phyloP scores from a whole-genome alignment of 2,329 filamentous ascomycete species.

The Emergomyces orientalis region DNA sequence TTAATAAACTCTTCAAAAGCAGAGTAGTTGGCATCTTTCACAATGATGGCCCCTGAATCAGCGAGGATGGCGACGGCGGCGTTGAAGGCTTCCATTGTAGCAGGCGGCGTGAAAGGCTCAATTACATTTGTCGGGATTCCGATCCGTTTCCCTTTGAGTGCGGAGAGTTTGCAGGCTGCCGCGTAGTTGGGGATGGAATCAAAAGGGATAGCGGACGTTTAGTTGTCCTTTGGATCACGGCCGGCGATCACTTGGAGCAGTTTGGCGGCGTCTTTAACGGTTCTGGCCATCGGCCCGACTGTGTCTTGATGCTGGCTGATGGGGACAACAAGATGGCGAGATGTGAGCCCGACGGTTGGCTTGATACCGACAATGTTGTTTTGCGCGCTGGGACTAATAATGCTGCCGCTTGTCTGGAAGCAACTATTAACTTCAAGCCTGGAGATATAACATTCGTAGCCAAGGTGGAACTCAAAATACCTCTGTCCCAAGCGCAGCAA shows the following conservation, averaged over 20 bases:
- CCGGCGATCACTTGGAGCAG: slow-evolving; percentile 52
- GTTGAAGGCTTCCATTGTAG: slow-evolving; percentile 47
- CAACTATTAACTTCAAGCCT: not conserved
- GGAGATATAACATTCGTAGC: not conserved
- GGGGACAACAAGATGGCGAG: slow-evolving; percentile 52
- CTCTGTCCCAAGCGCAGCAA: slow-evolving; percentile 53
- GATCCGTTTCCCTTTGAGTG: slow-evolving; percentile 50
- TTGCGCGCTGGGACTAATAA: slow-evolving; percentile 17
- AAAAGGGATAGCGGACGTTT: slow-evolving; percentile 50
- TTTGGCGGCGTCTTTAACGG: slow-evolving; percentile 50
- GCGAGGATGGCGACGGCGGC: slow-evolving; percentile 44
- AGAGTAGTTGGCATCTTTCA: slow-evolving; percentile 52
- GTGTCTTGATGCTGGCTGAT: slow-evolving; percentile 51
- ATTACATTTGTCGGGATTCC: slow-evolving; percentile 56
- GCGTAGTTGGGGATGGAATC: slow-evolving; percentile 50
- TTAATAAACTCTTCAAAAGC: slow-evolving; percentile 39
- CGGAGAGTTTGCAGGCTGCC: slow-evolving; percentile 45
- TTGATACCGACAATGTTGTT: slow-evolving; percentile 61
- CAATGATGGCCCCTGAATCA: slow-evolving; percentile 49
- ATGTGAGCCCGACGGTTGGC: slow-evolving; percentile 57
- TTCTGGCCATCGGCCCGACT: slow-evolving; percentile 49
- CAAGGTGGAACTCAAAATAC: slow-evolving; percentile 15
- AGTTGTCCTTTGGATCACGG: slow-evolving; percentile 46
- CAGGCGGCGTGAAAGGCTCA: slow-evolving; percentile 23
- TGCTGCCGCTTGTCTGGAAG: slow-evolving; percentile 7